phyloP scores from a whole-genome alignment of 805 yeast genomes.

The Cyberlindnera subsufficiens region DNA sequence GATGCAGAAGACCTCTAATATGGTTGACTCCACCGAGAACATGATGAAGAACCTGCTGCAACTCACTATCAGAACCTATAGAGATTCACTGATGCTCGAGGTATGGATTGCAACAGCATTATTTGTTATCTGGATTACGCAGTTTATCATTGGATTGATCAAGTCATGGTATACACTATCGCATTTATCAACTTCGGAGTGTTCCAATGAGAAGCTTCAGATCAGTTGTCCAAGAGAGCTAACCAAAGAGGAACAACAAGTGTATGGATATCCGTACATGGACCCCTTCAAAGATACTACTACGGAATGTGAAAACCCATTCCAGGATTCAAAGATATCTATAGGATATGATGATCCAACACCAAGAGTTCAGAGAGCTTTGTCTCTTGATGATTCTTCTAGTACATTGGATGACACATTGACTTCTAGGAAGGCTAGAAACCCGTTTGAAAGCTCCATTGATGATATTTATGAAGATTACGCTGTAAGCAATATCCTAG shows the following conservation, averaged over 20 bases:
- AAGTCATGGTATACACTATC: constrained; percentile 2
- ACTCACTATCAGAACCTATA: constrained; percentile 28
- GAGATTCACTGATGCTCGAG: constrained; percentile 36
- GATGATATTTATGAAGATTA: too few relatives aligned
- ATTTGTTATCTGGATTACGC: constrained; percentile 42
- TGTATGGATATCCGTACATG: constrained; percentile 18
- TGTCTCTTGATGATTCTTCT: too few relatives aligned
- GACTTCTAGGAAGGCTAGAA: too few relatives aligned
- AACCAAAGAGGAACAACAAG: constrained; percentile 10
- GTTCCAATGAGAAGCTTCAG: background rate
- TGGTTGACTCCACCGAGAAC: constrained; percentile 18
- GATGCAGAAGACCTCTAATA: constrained; percentile 2
- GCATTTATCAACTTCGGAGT: background rate
- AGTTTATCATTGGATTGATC: constrained; percentile 33
- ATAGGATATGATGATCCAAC: too few relatives aligned
- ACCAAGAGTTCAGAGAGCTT: too few relatives aligned
- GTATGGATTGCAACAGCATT: constrained; percentile 39
- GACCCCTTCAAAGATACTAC: constrained; percentile 3
- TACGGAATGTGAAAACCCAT: too few relatives aligned
- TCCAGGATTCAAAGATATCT: too few relatives aligned
- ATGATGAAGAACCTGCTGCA: constrained; percentile 23
- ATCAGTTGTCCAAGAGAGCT: constrained; percentile 19
- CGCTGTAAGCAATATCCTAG: too few relatives aligned
- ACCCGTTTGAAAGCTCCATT: too few relatives aligned
- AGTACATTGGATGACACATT: too few relatives aligned